Base-by-base conservation (phyloP, 78 protist species). In the Ministeria vibrans region DNA sequence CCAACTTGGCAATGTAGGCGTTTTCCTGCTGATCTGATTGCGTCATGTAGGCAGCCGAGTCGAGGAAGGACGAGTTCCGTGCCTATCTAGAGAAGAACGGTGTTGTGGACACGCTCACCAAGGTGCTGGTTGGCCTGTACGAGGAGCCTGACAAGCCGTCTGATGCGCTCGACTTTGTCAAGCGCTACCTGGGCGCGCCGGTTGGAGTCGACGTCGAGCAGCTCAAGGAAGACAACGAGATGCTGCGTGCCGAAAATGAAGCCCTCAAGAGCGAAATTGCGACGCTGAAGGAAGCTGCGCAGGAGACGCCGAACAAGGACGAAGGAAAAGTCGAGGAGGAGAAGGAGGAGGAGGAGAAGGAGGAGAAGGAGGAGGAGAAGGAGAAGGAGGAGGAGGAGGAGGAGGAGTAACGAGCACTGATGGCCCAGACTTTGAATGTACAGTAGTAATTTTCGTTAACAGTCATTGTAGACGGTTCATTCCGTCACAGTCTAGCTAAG, bases 121-220 rank as follows among this genome's bases (percentile, higher is more conserved):
- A 85, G 79, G 91, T 87, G 34, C 80, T 91, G 18, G 90, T 88
- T 7, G 84, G 81, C 32, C 77, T 91, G 49, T 91, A 91, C 63
- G 94, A 91, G 64, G 92, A 91, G 83, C 92, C 91, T 4, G 92
- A 91, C 82, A 87, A 86, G 80, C 94, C 94, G 0, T 0, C 51
- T 18, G 80, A 91, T 22, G 91, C 90, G 2, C 46, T 91, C 28
- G 94, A 87, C 28, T 90, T 87, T 70, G 32, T 90, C 59, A 83
- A 80, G 85, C 68, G 66, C 71, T 81, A 75, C 80, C 81, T 15
- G 89, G 89, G 25, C 84, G 61, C 83, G 11, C 81, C 75, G 15
- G 79, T 71, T 7, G 66, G 73, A 11, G 41, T 49, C 44, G 78
- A 63, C 51, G 41, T 44, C 39, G 53, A 78, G 11, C 45, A 4